phyloP scores from a whole-genome alignment of 2,329 filamentous ascomycete species.

The Penicillium fuscoglaucum region DNA sequence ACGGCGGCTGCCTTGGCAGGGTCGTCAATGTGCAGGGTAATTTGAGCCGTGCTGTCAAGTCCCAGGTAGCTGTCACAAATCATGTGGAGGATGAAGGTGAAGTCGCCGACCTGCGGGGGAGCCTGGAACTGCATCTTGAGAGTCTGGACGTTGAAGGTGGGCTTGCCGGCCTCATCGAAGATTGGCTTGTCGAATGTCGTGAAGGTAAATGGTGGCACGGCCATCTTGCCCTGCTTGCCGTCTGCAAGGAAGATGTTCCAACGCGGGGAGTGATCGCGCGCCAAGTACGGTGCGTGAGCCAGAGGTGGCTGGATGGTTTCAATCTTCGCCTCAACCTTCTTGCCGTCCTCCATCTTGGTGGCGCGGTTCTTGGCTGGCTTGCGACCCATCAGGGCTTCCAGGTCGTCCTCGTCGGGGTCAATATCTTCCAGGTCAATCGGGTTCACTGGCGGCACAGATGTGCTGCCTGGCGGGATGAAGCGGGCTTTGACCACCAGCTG shows the following conservation, averaged over 20 bases:
- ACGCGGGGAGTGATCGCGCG: conserved; percentile 81
- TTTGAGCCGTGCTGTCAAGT: conserved; percentile 88
- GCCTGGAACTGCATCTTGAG: conserved; percentile 97
- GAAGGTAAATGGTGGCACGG: conserved; percentile 95
- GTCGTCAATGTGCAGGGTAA: conserved; percentile 85
- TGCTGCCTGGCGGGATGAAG: conserved; percentile 82
- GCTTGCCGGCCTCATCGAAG: conserved; percentile 74
- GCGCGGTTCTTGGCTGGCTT: conserved; percentile 64
- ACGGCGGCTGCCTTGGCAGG: conserved; percentile 79
- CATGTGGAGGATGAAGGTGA: conserved; percentile 91
- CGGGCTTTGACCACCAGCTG: conserved; percentile 94
- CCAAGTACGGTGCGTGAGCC: conserved; percentile 86
- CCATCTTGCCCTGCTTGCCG: conserved; percentile 91
- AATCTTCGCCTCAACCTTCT: conserved; percentile 58
- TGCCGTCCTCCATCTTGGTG: conserved; percentile 57
- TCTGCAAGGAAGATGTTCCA: conserved; percentile 97
- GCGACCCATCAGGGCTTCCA: conserved; percentile 79
- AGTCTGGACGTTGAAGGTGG: conserved; percentile 93
- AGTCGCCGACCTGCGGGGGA: conserved; percentile 86
- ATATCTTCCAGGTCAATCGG: conserved; percentile 82
- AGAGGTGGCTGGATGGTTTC: conserved; percentile 73
- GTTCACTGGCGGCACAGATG: conserved; percentile 71
- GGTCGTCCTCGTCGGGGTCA: conserved; percentile 88
- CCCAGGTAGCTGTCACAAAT: conserved; percentile 94
- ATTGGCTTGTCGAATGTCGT: conserved; percentile 87